phyloP scores from a whole-genome alignment of 1,139 yeast genomes.

The Arxiozyma telluris region DNA sequence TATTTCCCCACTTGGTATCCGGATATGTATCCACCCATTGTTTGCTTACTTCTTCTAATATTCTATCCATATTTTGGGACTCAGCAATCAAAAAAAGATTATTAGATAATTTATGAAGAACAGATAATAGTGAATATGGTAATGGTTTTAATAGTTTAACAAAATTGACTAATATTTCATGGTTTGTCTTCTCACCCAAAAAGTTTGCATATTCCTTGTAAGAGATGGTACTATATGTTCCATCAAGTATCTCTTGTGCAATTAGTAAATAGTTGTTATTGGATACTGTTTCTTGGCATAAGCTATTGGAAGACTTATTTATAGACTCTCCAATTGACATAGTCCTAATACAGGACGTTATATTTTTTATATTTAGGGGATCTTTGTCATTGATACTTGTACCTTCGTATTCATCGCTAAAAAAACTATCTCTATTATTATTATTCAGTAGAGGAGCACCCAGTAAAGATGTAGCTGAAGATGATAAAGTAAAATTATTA shows the following conservation, averaged over 20 bases:
- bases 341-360: too few species aligned
- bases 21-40: slow-evolving; percentile 40
- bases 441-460: neutral
- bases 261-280: slow-evolving; percentile 1
- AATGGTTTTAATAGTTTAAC: slow-evolving; percentile 26
- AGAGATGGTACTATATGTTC: slow-evolving; percentile 23
- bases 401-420: neutral
- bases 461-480: neutral
- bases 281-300: neutral
- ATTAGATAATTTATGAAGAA: slow-evolving; percentile 55
- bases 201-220: slow-evolving; percentile 32
- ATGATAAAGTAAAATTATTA: neutral
- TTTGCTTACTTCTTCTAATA: slow-evolving; percentile 59
- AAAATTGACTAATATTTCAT: slow-evolving; percentile 23
- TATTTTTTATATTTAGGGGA: too few species aligned
- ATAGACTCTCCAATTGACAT: too few species aligned
- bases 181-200: slow-evolving; percentile 28
- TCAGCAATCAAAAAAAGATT: slow-evolving; percentile 71
- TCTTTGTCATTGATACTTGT: neutral
- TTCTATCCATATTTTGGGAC: slow-evolving; percentile 71
- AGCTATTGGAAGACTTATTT: neutral
- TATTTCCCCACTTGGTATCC: slow-evolving; percentile 34
- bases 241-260: slow-evolving; percentile 30
- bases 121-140: slow-evolving; percentile 38
- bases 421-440: neutral